Evolutionary conservation across 495 filamentous ascomycete genomes (phyloP).

Genomic region (Penicillium roqueforti): DNA sequence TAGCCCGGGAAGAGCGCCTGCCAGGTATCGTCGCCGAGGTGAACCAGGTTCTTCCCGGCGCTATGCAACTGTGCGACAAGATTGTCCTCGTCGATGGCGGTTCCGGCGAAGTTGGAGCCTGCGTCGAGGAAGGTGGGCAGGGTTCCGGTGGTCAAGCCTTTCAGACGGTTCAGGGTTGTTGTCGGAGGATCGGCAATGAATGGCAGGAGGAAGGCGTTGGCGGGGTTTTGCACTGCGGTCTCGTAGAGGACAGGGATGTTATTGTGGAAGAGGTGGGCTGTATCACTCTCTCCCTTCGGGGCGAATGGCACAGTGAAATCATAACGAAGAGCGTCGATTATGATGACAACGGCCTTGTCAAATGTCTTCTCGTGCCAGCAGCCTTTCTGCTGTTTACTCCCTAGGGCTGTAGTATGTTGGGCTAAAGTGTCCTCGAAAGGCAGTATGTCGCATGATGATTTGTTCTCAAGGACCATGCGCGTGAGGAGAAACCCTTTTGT

Average conservation of each 20-base stretch:
- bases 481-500: constrained; percentile 96
- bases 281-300: constrained; percentile 44
- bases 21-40: constrained; percentile 97
- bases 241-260: constrained; percentile 82
- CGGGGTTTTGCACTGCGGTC: constrained; percentile 63
- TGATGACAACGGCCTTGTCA: constrained; percentile 81
- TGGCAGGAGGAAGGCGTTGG: constrained; percentile 82
- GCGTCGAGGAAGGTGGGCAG: constrained; percentile 91
- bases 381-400: constrained; percentile 51
- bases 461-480: constrained; percentile 80
- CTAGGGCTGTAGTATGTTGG: constrained; percentile 27
- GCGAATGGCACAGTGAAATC: constrained; percentile 88
- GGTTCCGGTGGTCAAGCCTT: constrained; percentile 92
- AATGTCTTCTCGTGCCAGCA: constrained; percentile 97
- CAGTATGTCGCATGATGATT: constrained; percentile 72
- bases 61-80: constrained; percentile 75
- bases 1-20: constrained; percentile 84
- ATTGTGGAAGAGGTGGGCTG: constrained; percentile 76
- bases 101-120: constrained; percentile 92
- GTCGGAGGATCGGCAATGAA: constrained; percentile 98
- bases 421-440: constrained; percentile 52
- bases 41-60: constrained; percentile 80
- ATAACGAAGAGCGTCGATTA: constrained; percentile 93
- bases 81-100: constrained; percentile 97
- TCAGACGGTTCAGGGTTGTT: constrained; percentile 84